Percentiles rank a stretch among this genome's conserved stretches.
Evolutionary conservation across 202 grass and related monocot species (phyloP).

Genomic region (Hordeum pubiflorum): DNA sequence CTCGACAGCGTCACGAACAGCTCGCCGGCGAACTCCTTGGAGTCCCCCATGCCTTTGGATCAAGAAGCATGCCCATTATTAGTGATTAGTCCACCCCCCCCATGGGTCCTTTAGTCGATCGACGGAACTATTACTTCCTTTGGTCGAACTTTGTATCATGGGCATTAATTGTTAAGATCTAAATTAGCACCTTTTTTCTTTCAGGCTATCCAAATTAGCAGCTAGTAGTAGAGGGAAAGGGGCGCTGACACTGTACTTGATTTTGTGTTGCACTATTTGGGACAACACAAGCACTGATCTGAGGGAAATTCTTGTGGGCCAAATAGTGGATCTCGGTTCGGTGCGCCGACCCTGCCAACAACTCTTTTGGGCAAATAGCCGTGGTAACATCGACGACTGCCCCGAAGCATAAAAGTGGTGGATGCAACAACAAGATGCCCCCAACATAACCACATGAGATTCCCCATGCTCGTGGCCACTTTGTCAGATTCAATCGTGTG

Average conservation of each 20-base stretch:
- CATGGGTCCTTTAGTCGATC: not conserved
- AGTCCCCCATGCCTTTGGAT: conserved; percentile 66
- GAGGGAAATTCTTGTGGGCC: not conserved
- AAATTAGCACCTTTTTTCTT: not conserved
- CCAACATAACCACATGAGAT: not conserved
- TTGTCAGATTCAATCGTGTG: not conserved
- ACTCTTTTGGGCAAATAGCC: conserved; percentile 1
- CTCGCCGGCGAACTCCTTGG: conserved; percentile 85
- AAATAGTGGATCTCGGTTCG: conserved; percentile 24
- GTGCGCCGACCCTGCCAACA: not conserved
- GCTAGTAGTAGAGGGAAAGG: not conserved
- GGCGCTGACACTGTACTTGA: not conserved
- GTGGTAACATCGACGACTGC: not conserved
- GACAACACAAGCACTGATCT: not conserved
- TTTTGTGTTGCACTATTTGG: not conserved
- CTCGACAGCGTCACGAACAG: conserved; percentile 67
- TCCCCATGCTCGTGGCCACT: not conserved
- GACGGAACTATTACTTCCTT: too few relatives aligned
- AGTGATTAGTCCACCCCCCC: not conserved
- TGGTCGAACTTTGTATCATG: not conserved
- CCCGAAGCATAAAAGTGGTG: not conserved
- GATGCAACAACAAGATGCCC: not conserved
- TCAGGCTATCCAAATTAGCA: not conserved
- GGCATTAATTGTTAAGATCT: not conserved
- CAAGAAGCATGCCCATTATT: not conserved